Evolutionary conservation across 2,329 filamentous ascomycete genomes (phyloP), one percentile per base, ranked within the genome.

Genomic region (Talaromyces pinophilus): DNA sequence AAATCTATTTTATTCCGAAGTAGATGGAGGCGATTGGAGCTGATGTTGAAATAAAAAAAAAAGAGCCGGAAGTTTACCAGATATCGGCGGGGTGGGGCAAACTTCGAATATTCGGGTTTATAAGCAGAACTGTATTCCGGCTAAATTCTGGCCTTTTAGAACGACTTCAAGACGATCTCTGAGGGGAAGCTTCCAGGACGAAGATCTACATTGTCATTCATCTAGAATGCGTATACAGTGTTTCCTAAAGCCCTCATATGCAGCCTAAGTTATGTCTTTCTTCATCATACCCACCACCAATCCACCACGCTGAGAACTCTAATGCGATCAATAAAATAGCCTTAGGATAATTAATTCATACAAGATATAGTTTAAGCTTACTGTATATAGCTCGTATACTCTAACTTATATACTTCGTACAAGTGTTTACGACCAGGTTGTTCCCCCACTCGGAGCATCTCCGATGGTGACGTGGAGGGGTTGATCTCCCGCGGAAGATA

Each of bases 381-480:
- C 17, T 28, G 6, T 25, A 22, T 25, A 25, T 48, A 42, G 15
- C n/a, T 42, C 5, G 38, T 17, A 42, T 42, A 46, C 35, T 19
- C 33, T 19, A 19, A 19, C 19, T 19, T 33, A 35, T 35, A 10
- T 35, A 42, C 1, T 42, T n/a, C 6, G 40, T 17, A 42, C n/a
- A 22, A 15, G 3, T 13, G 30, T 57, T 19, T 22, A 8, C 30
- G 30, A 22, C 17, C 30, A 22, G 3, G 13, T 35, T 57, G n/a
- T 35, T 35, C 55, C 55, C 63, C 54, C 63, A n/a, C 63, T 65
- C 63, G 63, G 63, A 65, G 54, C 63, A 65, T 60, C 64, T 66
- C 64, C 64, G 64, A 63, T n/a, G 38, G 38, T 60, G 40, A 59
- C 22, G 35, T 19, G 57, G 57, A 33, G 22, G 42, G 40, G 22